These are phyloP conservation scores for Cladosporium sp. DNA, from an alignment of 2,329 filamentous ascomycete genomes.

Conservation along the genomic window DNA sequence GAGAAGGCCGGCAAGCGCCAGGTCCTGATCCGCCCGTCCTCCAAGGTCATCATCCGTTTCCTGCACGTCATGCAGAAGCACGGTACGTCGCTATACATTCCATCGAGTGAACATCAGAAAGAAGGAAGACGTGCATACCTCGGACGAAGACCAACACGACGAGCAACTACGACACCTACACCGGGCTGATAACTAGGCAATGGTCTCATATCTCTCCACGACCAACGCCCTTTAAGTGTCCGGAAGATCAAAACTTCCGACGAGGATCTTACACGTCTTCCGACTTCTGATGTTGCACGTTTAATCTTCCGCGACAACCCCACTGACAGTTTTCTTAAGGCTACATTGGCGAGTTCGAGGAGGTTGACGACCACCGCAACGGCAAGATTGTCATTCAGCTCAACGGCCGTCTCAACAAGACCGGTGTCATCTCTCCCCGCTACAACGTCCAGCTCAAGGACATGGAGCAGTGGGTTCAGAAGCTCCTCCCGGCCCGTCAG, in stretches of 20 bases:
- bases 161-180: slow-evolving; percentile 4
- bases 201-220: slow-evolving; percentile 71
- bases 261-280: slow-evolving; percentile 98
- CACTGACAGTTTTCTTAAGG: slow-evolving; percentile 58
- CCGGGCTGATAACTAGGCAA: slow-evolving; percentile 99
- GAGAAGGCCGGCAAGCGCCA: slow-evolving; percentile 99
- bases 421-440: slow-evolving; percentile 96
- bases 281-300: slow-evolving; percentile 78
- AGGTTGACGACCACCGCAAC: slow-evolving; percentile 98
- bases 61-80: slow-evolving; percentile 98
- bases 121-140: slow-evolving; percentile 7
- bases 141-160: background rate
- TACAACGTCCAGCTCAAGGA: slow-evolving; percentile 98
- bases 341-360: slow-evolving; percentile 99
- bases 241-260: slow-evolving; percentile 75
- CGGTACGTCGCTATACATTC: slow-evolving; percentile 61
- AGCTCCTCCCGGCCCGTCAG: slow-evolving; percentile 98
- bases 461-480: slow-evolving; percentile 99
- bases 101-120: slow-evolving; percentile 1
- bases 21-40: slow-evolving; percentile 94
- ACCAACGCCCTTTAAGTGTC: slow-evolving; percentile 99
- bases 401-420: slow-evolving; percentile 99
- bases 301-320: slow-evolving; percentile 87
- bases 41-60: slow-evolving; percentile 99
- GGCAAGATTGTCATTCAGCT: slow-evolving; percentile 99